Percentiles rank a stretch among this genome's conserved stretches.
These are phyloP conservation scores for Quercus phellos DNA, from an alignment of 331 rosid genomes.

Conservation along the genomic window DNA sequence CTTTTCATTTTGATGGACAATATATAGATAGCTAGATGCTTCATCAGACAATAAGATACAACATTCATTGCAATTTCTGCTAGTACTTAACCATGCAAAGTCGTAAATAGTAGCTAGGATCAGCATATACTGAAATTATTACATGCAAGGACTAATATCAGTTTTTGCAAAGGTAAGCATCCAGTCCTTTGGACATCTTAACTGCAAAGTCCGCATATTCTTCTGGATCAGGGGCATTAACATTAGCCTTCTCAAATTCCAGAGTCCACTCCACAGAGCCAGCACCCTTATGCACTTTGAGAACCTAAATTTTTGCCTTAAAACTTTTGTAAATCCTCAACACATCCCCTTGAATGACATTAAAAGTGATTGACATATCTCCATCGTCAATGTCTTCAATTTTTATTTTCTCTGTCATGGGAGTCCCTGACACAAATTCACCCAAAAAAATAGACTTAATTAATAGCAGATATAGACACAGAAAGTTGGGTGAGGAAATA, in stretches of 20 bases:
- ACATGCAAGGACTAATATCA: not conserved
- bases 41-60: too few species aligned
- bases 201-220: slow-evolving; percentile 2
- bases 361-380: not conserved
- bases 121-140: not conserved
- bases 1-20: too few species aligned
- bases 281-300: not conserved
- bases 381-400: slow-evolving; percentile 6
- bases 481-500: too few species aligned
- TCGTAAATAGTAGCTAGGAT: not conserved
- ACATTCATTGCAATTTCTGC: too few species aligned
- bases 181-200: slow-evolving; percentile 9
- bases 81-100: too few species aligned
- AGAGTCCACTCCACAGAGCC: slow-evolving; percentile 7
- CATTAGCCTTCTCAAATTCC: slow-evolving; percentile 24
- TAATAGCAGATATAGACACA: too few species aligned
- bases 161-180: slow-evolving; percentile 11
- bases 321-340: slow-evolving; percentile 1
- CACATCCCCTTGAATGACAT: slow-evolving; percentile 9
- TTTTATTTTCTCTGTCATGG: not conserved
- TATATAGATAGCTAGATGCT: too few species aligned
- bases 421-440: not conserved
- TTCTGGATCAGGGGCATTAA: slow-evolving; percentile 8
- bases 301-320: not conserved
- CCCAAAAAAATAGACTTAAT: not conserved